A percentile compares a stretch with the other conserved stretches of the same genome.
Evolutionary conservation across 2,329 filamentous ascomycete genomes (phyloP).

Genomic region (Botryotinia narcissicola): DNA sequence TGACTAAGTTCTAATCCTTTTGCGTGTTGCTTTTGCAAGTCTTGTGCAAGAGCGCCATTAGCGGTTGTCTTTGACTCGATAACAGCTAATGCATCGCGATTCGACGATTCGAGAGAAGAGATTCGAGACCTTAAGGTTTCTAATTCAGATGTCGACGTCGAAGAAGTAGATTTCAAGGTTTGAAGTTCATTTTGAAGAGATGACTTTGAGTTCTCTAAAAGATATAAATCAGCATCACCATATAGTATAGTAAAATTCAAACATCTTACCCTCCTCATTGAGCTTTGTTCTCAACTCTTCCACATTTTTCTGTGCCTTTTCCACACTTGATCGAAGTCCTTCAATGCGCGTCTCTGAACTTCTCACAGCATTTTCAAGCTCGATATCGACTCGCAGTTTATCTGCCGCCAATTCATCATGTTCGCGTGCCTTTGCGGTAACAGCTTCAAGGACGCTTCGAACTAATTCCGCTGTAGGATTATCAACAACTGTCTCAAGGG

Average conservation of each 20-base stretch:
- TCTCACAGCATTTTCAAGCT: conserved; percentile 86
- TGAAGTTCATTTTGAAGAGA: conserved; percentile 80
- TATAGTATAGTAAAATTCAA: neutral
- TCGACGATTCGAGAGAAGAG: conserved; percentile 82
- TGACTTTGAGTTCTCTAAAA: conserved; percentile 70
- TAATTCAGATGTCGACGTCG: conserved; percentile 71
- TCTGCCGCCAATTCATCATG: conserved; percentile 79
- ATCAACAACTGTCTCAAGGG: conserved; percentile 59
- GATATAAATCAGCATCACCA: conserved; percentile 17
- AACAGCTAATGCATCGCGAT: conserved; percentile 83
- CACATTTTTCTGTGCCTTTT: conserved; percentile 80
- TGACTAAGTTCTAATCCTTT: conserved; percentile 82
- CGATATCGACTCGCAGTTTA: conserved; percentile 85
- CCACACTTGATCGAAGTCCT: conserved; percentile 74
- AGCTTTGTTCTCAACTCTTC: conserved; percentile 79
- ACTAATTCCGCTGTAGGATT: conserved; percentile 78
- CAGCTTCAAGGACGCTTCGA: conserved; percentile 67
- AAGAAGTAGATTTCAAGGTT: conserved; percentile 69
- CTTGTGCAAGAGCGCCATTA: conserved; percentile 80
- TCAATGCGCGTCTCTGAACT: conserved; percentile 80
- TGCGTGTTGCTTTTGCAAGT: conserved; percentile 84
- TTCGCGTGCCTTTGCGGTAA: conserved; percentile 77
- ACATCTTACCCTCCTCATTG: conserved; percentile 68
- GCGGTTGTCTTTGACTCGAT: conserved; percentile 87
- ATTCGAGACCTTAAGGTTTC: conserved; percentile 80